A percentile compares a stretch with the other conserved stretches of the same genome.
phyloP scores from a whole-genome alignment of 768 basidiomycete genomes.

The Amanita jacksonii region DNA sequence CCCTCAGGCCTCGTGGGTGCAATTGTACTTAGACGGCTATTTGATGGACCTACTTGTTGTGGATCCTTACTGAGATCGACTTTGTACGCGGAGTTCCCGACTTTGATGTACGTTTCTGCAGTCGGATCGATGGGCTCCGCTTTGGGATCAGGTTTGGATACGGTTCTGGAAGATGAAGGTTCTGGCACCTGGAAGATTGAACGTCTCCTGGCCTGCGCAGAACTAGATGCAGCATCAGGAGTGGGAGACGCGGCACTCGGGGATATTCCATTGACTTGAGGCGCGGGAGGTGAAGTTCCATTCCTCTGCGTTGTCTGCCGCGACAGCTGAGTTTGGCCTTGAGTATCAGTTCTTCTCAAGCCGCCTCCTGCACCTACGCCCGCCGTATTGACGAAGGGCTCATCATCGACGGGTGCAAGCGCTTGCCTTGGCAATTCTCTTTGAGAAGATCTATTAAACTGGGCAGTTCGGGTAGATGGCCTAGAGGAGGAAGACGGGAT shows the following conservation, averaged over 20 bases:
- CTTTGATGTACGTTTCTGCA: slow-evolving; percentile 58
- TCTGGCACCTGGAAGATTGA: slow-evolving; percentile 16
- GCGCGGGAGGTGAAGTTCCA: slow-evolving; percentile 14
- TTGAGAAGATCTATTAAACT: slow-evolving; percentile 38
- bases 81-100: slow-evolving; percentile 57
- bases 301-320: slow-evolving; percentile 24
- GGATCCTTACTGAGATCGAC: slow-evolving; percentile 61
- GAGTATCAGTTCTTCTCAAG: slow-evolving; percentile 26
- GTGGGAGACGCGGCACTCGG: background rate
- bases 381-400: slow-evolving; percentile 46
- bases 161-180: slow-evolving; percentile 19
- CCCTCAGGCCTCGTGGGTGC: slow-evolving; percentile 25
- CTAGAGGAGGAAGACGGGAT: slow-evolving; percentile 50
- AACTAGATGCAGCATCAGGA: slow-evolving; percentile 1
- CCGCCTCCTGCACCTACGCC: slow-evolving; percentile 65
- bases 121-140: slow-evolving; percentile 57
- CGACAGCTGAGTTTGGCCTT: slow-evolving; percentile 14
- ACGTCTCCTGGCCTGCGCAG: slow-evolving; percentile 11
- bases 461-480: slow-evolving; percentile 47
- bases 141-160: slow-evolving; percentile 35
- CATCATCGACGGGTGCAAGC: slow-evolving; percentile 26
- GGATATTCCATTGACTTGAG: slow-evolving; percentile 23
- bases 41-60: slow-evolving; percentile 31
- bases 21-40: slow-evolving; percentile 15
- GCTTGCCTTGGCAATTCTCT: slow-evolving; percentile 26